Evolutionary conservation across 139 green algal genomes (phyloP), one percentile per base, ranked within the genome.

Genomic region (Chloropicon primus): DNA sequence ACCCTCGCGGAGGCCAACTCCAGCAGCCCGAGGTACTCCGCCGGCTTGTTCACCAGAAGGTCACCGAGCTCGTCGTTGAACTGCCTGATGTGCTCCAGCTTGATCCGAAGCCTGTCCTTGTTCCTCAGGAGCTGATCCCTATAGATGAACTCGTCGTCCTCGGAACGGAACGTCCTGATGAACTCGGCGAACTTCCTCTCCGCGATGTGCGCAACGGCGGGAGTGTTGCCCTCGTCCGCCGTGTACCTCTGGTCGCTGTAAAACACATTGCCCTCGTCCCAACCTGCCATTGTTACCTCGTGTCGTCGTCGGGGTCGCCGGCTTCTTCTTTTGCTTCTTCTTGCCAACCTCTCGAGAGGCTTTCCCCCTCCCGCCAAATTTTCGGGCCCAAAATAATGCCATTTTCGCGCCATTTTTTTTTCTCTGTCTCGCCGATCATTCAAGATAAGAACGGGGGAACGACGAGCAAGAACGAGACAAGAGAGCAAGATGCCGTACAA

Each of bases 11-110:
- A 88, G 0, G 91, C 91, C 27, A 82, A 78, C 84, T 96, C 91
- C 74, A 95, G 87, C 82, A 95, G 72, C 0, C 91, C 91, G 54
- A 97, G 84, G 78, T 90, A 85, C 72, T 92, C 88, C 22, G 87
- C 53, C 2, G 92, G 92, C 27, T 81, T 77, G 21, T 82, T 74
- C 54, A 89, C 84, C 54, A 97, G 78, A 25, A 77, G 72, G 2
- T 81, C 77, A 25, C 86, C 87, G 3, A 96, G 86, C 1, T 83
- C 75, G 1, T 75, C 53, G 72, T 93, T 87, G 76, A 87, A 85
- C 24, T 25, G 27, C 27, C 74, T 28, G 25, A 88, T 25, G 77
- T 89, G 74, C 28, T 88, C 83, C 5, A 88, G n/a, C 23, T 83
- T 27, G 22, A 87, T 77, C 54, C 73, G 24, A 2, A 84, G 72